A percentile compares a stretch with the other conserved stretches of the same genome.
phyloP scores from a whole-genome alignment of 2,329 filamentous ascomycete genomes.

The Aspergillus sp. region DNA sequence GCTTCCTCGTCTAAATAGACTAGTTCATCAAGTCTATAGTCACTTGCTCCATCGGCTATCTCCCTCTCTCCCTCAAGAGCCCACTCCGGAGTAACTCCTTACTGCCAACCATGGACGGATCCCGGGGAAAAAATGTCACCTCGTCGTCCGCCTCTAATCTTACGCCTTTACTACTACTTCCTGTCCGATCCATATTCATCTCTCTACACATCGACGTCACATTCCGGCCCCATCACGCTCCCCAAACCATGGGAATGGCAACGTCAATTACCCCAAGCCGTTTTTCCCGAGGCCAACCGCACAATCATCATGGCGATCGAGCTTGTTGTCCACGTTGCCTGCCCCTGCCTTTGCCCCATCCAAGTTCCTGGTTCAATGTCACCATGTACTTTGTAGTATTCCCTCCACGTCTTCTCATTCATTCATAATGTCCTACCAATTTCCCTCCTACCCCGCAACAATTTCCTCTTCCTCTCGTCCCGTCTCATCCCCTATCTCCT shows the following conservation, averaged over 20 bases:
- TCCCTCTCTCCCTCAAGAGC: too few species aligned
- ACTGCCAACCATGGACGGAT: neutral
- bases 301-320: neutral
- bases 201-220: slow-evolving; percentile 12
- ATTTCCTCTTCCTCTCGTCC: neutral
- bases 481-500: slow-evolving; percentile 28
- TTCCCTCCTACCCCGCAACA: neutral
- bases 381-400: slow-evolving; percentile 9
- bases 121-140: slow-evolving; percentile 1
- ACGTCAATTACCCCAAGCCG: neutral
- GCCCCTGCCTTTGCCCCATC: neutral
- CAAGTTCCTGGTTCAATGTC: neutral
- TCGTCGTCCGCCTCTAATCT: neutral
- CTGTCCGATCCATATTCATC: neutral
- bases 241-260: neutral
- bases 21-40: too few species aligned
- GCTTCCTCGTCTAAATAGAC: too few species aligned
- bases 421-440: neutral
- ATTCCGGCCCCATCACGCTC: slow-evolving; percentile 4
- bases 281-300: neutral
- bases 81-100: too few species aligned
- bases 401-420: neutral
- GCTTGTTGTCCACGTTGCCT: neutral
- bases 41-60: too few species aligned
- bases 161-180: neutral